Base-by-base conservation (phyloP, 1,139 yeast genomes). In the Scheffersomyces parashehatae region DNA sequence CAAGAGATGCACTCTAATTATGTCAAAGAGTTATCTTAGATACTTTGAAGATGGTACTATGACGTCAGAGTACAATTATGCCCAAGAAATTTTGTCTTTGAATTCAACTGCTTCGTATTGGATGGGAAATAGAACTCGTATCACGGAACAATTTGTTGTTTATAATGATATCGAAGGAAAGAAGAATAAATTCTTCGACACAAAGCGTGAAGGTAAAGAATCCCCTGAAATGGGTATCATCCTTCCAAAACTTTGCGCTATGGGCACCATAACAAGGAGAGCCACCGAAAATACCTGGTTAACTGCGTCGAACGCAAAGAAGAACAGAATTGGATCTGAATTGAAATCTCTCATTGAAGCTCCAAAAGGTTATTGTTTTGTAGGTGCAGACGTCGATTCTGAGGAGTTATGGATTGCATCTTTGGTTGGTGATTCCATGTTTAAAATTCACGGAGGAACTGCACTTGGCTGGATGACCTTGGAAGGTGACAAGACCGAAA, bases 391-490 rank as follows among this genome's bases (percentile, higher is more conserved):
- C 70, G 99, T 95, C 4, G 99, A 95, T 65, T 88, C 97, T 35
- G 99, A 95, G 61, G 99, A 95, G 59, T 73, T 95, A 39, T 95
- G 99, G 99, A 93, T 95, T 53, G 99, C 99, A 0, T 87, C 97
- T 26, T 70, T 95, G 33, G 83, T 93, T 39, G 98, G 99, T 2
- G 99, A 95, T 62, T 84, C 98, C 0, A 80, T 85, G 44, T 88
- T 93, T 63, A 82, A 85, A 40, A 70, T 88, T 34, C 99, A 95
- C 62, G 99, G 99, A 3, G 95, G 95, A 12, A 89, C 99, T 0
- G 96, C 98, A 0, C 76, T 95, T 42, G 98, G 99, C 0, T 95
- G 99, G 99, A 95, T 95, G 99, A 91, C 98, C 1, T 73, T 95
- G 43, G 99, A 95, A 70, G 99, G 99, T 13, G 85, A 93, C 16